Evolutionary conservation across 2,329 filamentous ascomycete genomes (phyloP).

Genomic region (Ophiosphaerella herpotricha): DNA sequence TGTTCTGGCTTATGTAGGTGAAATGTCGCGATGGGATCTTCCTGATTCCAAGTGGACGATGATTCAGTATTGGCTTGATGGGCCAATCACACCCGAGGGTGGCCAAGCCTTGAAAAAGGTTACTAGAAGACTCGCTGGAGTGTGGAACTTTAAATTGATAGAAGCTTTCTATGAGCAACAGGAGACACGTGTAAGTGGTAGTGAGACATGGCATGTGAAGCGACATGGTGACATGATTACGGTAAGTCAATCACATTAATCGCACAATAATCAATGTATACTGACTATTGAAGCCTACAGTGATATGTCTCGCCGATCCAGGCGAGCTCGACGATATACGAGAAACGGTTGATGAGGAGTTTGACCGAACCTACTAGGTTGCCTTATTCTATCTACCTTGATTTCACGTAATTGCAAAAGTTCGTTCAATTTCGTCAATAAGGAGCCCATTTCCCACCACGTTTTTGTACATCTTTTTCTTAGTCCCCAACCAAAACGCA

Average conservation of each 20-base stretch:
- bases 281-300: background rate
- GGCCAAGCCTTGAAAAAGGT: conserved; percentile 20
- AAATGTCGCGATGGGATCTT: conserved; percentile 33
- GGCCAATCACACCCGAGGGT: conserved; percentile 10
- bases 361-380: background rate
- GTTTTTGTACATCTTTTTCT: background rate
- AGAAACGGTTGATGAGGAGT: conserved; percentile 1
- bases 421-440: background rate
- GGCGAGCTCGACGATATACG: background rate
- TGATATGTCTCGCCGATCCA: background rate
- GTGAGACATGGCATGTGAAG: conserved; percentile 13
- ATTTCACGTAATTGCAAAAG: background rate
- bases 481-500: background rate
- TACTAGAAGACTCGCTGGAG: conserved; percentile 18
- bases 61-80: conserved; percentile 33
- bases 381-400: background rate
- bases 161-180: conserved; percentile 29
- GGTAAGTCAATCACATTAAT: background rate
- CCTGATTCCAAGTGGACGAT: conserved; percentile 30
- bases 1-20: conserved; percentile 25
- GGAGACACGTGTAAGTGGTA: conserved; percentile 17
- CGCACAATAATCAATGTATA: background rate
- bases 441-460: no score
- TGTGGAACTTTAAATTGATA: conserved; percentile 7
- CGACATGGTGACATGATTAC: conserved; percentile 2